Conservation (phyloP, 2,329 filamentous ascomycete species). For the Cordyceps pruinosa region DNA sequence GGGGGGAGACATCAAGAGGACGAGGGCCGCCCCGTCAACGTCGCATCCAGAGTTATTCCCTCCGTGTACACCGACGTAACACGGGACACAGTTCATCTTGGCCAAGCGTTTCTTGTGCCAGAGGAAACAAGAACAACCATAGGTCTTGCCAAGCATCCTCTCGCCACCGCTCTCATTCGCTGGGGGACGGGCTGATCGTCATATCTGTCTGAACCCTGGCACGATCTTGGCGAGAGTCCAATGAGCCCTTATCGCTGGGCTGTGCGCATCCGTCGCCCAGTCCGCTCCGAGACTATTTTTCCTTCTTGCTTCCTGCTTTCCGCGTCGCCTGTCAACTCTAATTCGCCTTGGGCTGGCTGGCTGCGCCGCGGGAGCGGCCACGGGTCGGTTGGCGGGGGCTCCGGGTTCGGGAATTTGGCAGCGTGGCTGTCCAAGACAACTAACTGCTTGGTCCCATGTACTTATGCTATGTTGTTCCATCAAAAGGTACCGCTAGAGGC, state of each 20-base stretch:
- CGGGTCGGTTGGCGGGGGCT: background rate
- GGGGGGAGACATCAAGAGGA: too few species aligned
- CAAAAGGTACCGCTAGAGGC: too few species aligned
- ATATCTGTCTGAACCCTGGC: background rate
- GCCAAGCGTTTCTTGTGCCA: background rate
- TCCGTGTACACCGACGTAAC: background rate
- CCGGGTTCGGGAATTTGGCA: background rate
- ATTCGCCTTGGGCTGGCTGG: too few species aligned
- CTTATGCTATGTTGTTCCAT: background rate
- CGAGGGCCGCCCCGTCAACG: too few species aligned
- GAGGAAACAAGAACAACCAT: too few species aligned
- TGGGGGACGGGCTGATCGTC: background rate
- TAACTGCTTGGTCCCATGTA: background rate
- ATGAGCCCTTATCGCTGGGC: background rate
- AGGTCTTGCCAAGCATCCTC: slow-evolving; percentile 4
- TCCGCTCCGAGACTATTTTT: background rate
- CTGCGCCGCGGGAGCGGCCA: too few species aligned
- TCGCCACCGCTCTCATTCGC: background rate
- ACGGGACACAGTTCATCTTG: background rate
- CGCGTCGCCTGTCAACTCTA: too few species aligned
- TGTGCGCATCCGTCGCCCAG: background rate
- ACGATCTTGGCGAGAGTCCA: slow-evolving; percentile 5
- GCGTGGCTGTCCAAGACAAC: background rate
- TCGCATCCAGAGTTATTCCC: too few species aligned
- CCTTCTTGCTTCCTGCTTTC: background rate